Percentiles rank a stretch among this genome's conserved stretches.
Conservation (phyloP, 768 basidiomycete genomes). For the Termitomyces sp. region DNA sequence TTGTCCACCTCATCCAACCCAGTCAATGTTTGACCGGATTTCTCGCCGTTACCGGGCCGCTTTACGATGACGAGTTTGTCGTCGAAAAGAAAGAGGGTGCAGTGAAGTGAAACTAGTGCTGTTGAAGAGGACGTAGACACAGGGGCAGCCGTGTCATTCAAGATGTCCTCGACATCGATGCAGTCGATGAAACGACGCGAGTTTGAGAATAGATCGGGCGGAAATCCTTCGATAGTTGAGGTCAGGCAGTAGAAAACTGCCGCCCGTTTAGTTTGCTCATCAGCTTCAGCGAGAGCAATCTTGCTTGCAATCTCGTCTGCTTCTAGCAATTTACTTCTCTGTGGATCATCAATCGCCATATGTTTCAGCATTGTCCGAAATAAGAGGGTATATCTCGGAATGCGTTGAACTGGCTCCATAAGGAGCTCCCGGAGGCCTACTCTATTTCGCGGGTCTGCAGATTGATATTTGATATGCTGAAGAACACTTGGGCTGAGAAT, state of each 20-base stretch:
- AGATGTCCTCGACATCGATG: conserved; percentile 86
- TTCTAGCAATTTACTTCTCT: conserved; percentile 73
- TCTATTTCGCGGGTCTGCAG: conserved; percentile 67
- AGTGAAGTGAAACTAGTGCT: conserved; percentile 54
- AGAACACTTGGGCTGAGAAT: conserved; percentile 6
- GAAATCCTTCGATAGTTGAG: conserved; percentile 85
- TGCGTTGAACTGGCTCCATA: conserved; percentile 95
- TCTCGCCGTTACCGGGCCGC: conserved; percentile 73
- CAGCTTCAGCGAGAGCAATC: conserved; percentile 88
- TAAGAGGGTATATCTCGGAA: conserved; percentile 90
- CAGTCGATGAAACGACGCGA: conserved; percentile 86
- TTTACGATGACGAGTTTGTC: conserved; percentile 92
- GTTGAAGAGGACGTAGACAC: conserved; percentile 35
- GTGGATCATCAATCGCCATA: conserved; percentile 74
- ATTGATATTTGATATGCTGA: conserved; percentile 84
- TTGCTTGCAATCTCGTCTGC: conserved; percentile 85
- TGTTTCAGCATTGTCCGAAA: conserved; percentile 91
- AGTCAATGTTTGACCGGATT: conserved; percentile 60
- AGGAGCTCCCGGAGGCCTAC: conserved; percentile 87
- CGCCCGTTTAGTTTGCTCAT: conserved; percentile 87
- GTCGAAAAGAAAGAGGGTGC: conserved; percentile 89
- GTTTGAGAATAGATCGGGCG: conserved; percentile 84
- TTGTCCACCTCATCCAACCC: conserved; percentile 80
- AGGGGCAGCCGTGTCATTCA: conserved; percentile 45
- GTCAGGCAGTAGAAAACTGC: conserved; percentile 83